These are phyloP conservation scores for Leonotis leonurus DNA, from an alignment of 257 asterid genomes.

Conservation along the genomic window DNA sequence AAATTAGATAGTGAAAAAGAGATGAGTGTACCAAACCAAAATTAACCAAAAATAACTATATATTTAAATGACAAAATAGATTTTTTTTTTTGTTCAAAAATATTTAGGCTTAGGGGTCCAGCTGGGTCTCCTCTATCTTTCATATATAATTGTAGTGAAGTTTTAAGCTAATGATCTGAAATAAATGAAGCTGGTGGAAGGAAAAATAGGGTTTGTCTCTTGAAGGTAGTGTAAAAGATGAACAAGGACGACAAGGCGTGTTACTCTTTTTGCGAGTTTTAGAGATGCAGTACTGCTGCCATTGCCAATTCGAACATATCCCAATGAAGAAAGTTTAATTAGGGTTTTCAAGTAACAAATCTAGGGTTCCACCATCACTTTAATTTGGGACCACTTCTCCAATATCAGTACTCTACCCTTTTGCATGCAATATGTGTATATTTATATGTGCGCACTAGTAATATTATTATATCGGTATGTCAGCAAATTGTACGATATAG, in stretches of 20 bases:
- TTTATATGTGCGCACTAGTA: no score
- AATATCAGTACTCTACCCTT: no score
- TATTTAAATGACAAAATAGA: no score
- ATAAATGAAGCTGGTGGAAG: not conserved
- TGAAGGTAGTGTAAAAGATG: slow-evolving; percentile 9
- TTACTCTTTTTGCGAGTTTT: slow-evolving; percentile 2
- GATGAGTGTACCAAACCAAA: no score
- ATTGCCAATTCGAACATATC: no score
- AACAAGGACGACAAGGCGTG: slow-evolving; percentile 19
- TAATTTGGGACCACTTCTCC: slow-evolving; percentile 37
- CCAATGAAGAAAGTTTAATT: slow-evolving; percentile 15
- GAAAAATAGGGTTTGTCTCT: slow-evolving; percentile 22
- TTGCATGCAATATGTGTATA: no score
- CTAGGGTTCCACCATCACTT: slow-evolving; percentile 24
- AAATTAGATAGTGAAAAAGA: no score
- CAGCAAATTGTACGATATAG: no score
- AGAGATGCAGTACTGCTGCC: not conserved
- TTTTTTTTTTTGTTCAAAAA: no score
- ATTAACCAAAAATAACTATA: no score
- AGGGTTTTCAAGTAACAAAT: slow-evolving; percentile 24
- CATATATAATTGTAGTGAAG: not conserved
- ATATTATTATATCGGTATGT: no score
- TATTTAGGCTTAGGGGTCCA: no score
- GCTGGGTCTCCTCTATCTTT: not conserved
- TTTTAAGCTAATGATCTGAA: not conserved